phyloP scores from a whole-genome alignment of 176 grass and related monocot species.

The Triticum turgidum region DNA sequence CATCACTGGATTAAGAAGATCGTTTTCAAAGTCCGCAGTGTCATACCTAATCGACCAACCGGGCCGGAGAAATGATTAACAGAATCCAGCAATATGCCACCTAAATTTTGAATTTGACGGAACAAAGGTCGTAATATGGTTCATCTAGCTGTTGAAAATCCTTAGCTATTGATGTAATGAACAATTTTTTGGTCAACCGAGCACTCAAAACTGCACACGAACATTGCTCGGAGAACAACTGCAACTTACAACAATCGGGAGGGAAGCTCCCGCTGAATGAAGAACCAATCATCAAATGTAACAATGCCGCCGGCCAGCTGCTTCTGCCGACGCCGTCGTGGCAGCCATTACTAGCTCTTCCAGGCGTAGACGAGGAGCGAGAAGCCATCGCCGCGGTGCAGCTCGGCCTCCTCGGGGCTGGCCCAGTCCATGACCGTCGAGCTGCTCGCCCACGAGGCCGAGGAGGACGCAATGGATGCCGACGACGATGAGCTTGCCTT shows the following conservation, averaged over 20 bases:
- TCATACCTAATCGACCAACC: slow-evolving; percentile 10
- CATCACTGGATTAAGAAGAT: slow-evolving; percentile 2
- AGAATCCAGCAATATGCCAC: slow-evolving; percentile 22
- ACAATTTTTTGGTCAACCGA: slow-evolving; percentile 34
- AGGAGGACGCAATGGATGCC: slow-evolving; percentile 54
- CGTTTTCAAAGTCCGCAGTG: slow-evolving; percentile 21
- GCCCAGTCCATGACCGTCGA: slow-evolving; percentile 92
- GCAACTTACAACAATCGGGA: slow-evolving; percentile 55
- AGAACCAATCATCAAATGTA: slow-evolving; percentile 36
- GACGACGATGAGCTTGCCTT: slow-evolving; percentile 57
- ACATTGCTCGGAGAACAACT: slow-evolving; percentile 47
- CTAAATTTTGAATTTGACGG: neutral
- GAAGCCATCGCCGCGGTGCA: slow-evolving; percentile 75
- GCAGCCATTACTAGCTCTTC: slow-evolving; percentile 46
- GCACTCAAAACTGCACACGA: slow-evolving; percentile 51
- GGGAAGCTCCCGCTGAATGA: slow-evolving; percentile 30
- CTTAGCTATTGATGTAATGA: neutral
- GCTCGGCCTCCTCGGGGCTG: slow-evolving; percentile 69
- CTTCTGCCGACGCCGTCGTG: neutral
- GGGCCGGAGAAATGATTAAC: neutral
- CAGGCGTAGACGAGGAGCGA: slow-evolving; percentile 83
- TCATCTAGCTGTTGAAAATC: slow-evolving; percentile 9
- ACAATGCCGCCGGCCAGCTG: slow-evolving; percentile 33
- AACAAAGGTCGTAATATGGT: neutral
- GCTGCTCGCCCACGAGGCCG: slow-evolving; percentile 51